Conservation (phyloP, 345 rosid species). For the Erucastrum elatum region DNA sequence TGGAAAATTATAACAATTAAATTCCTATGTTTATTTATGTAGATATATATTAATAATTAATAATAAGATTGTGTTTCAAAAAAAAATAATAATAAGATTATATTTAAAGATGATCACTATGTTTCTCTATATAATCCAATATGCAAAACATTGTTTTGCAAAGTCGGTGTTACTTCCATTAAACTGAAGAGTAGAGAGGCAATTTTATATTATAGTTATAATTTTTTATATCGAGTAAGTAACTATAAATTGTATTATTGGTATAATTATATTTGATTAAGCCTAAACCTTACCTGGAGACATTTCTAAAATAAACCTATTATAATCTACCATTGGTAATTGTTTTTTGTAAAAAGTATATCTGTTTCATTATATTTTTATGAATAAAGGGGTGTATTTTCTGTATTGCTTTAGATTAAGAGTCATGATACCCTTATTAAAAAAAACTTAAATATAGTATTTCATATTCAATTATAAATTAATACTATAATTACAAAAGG, state of each 20-base stretch:
- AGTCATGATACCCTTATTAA: background rate
- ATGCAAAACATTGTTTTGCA: background rate
- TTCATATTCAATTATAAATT: too few species aligned
- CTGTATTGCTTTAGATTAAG: background rate
- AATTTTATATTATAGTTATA: background rate
- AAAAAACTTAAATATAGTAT: too few species aligned
- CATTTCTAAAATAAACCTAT: background rate
- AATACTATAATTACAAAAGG: too few species aligned
- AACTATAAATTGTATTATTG: too few species aligned
- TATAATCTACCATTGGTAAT: too few species aligned
- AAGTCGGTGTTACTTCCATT: background rate
- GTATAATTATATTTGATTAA: too few species aligned
- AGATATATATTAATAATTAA: too few species aligned
- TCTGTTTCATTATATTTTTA: too few species aligned
- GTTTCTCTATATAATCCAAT: background rate
- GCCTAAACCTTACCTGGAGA: background rate
- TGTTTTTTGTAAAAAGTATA: too few species aligned
- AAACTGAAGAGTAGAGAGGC: background rate
- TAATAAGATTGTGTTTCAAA: too few species aligned
- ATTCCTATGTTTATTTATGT: background rate
- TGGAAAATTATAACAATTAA: background rate
- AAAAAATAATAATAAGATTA: too few species aligned
- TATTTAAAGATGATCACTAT: background rate
- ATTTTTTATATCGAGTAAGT: background rate
- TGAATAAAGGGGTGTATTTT: background rate